Conservation (phyloP, 2,329 filamentous ascomycete genomes). For the Sporothrix mexicana region DNA sequence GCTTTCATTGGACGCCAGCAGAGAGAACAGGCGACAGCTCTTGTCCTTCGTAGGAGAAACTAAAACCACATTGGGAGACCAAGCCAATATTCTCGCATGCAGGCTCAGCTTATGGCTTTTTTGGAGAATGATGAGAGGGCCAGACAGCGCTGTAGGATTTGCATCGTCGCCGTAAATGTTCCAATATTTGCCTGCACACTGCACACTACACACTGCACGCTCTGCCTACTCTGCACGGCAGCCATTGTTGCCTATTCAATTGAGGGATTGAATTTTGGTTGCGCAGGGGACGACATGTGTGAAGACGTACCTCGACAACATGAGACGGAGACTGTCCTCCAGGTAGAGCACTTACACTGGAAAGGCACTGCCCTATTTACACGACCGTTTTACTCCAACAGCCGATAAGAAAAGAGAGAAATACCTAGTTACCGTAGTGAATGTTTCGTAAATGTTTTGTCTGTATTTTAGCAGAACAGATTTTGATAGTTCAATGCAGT, state of each 20-base stretch:
- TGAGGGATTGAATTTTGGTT: background rate
- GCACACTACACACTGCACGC: background rate
- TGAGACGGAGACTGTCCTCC: background rate
- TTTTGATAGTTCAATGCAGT: background rate
- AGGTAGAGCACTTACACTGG: background rate
- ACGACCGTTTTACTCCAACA: no score
- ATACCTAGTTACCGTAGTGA: no score
- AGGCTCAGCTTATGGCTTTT: conserved; percentile 8
- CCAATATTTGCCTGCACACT: background rate
- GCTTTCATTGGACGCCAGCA: background rate
- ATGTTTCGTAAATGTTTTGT: no score
- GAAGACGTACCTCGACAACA: background rate
- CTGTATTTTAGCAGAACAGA: no score
- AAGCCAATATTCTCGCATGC: background rate
- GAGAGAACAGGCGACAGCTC: background rate
- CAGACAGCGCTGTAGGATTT: background rate
- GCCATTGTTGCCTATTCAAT: background rate
- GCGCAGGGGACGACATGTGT: background rate
- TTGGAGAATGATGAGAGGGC: background rate
- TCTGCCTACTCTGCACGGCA: background rate
- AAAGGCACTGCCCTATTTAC: background rate
- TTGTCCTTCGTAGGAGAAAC: no score
- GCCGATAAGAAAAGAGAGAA: no score
- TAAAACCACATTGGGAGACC: no score
- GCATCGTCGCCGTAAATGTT: background rate